A percentile compares a stretch with the other conserved stretches of the same genome.
Conservation (phyloP, 202 grass and related monocot species). For the Setaria viridis region DNA sequence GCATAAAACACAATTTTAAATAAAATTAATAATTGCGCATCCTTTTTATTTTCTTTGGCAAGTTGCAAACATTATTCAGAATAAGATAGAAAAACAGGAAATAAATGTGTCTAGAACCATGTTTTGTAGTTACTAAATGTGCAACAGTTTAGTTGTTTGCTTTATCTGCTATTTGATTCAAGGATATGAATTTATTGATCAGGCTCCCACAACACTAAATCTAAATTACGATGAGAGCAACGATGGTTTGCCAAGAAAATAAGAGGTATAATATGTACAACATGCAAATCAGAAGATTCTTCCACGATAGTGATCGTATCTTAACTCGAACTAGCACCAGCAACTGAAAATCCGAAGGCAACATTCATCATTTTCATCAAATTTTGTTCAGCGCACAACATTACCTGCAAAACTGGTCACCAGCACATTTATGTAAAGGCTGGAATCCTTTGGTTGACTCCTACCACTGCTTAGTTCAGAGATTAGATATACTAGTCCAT, state of each 20-base stretch:
- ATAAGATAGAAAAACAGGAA: not conserved
- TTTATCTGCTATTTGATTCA: not conserved
- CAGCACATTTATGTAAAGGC: conserved; percentile 59
- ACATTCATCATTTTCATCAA: not conserved
- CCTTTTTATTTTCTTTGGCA: not conserved
- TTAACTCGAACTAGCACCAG: not conserved
- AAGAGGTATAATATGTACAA: not conserved
- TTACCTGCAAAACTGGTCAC: conserved; percentile 64
- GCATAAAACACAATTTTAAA: not conserved
- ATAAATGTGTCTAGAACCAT: not conserved
- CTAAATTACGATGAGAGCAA: not conserved
- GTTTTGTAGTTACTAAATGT: not conserved
- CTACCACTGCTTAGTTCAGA: conserved; percentile 48
- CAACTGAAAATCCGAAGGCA: not conserved
- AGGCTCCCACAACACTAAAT: not conserved
- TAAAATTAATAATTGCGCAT: not conserved
- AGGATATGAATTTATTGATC: not conserved
- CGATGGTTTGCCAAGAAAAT: not conserved
- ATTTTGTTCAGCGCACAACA: not conserved
- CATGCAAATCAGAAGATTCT: not conserved
- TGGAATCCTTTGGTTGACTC: conserved; percentile 30
- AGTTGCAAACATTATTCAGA: not conserved
- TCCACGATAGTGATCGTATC: not conserved
- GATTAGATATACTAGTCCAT: conserved; percentile 59
- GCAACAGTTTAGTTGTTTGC: not conserved